A percentile compares a stretch with the other conserved stretches of the same genome.
These are phyloP conservation scores for Athelia sp. DNA, from an alignment of 1,284 basidiomycete genomes.

Conservation along the genomic window DNA sequence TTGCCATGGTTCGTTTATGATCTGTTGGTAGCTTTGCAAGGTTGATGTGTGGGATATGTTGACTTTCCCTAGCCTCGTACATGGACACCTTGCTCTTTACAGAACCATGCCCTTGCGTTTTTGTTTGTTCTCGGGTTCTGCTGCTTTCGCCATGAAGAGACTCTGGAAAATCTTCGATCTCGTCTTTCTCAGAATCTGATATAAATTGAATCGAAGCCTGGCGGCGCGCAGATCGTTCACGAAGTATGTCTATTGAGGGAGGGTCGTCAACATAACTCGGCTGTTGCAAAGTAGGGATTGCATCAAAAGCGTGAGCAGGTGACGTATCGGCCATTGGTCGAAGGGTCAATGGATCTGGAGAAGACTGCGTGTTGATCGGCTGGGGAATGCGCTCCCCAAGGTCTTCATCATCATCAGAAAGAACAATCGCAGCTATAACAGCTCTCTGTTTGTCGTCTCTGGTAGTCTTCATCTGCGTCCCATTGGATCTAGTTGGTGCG, in stretches of 20 bases:
- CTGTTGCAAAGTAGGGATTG: neutral
- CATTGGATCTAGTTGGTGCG: neutral
- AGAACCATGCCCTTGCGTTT: neutral
- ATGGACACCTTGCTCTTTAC: neutral
- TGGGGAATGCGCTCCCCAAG: neutral
- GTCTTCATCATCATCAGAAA: neutral
- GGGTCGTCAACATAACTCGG: too few relatives aligned
- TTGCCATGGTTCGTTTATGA: constrained; percentile 2
- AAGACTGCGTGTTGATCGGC: neutral
- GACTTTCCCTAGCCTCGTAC: neutral
- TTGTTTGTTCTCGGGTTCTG: neutral
- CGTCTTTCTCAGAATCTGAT: neutral
- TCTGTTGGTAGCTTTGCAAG: neutral
- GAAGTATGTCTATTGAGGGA: neutral
- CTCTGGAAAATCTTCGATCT: neutral
- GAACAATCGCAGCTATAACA: too few relatives aligned
- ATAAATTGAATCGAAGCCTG: neutral
- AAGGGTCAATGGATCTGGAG: neutral
- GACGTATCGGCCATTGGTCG: neutral
- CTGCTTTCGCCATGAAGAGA: neutral
- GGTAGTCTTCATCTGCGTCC: neutral
- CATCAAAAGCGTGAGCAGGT: neutral
- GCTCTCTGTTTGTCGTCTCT: too few relatives aligned
- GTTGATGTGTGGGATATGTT: neutral
- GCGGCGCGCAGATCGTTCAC: neutral